Base-by-base conservation (phyloP, 768 basidiomycete genomes). In the Suillus bovinus region DNA sequence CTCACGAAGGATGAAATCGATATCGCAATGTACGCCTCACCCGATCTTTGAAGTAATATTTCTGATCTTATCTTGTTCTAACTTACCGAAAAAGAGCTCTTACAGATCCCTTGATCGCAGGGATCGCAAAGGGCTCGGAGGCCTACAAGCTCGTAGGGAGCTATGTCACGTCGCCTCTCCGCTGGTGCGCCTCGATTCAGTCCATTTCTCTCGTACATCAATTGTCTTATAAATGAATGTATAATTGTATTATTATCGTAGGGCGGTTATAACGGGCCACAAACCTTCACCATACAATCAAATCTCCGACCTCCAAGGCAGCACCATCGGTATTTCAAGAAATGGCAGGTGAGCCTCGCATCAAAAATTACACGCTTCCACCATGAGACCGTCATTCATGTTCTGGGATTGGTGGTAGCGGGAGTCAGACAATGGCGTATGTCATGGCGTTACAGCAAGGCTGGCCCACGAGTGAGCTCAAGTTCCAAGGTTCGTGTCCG, bases 371-470 rank as follows among this genome's bases (percentile, higher is more conserved):
- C 33, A 50, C 4, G 38, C 14, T 44, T 16, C 41, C 20, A 54
- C 33, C 49, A 11, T 31, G 17, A 29, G 24, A 4, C 11, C 31
- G 36, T 44, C 16, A 47, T 42, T 58, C 29, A 60, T 60, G 54
- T 46, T 13, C 10, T 10, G 29, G 29, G 5, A 31, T 20, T 17
- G 54, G 55, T 17, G 55, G 24, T 61, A 90, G 92, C 67, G 94
- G 94, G 27, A 91, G 90, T 66, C 91, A 96, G 72, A 94, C 93
- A 1, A 98, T 99, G 95, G 96, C 94, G 4, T 92, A 89, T 66
- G 94, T 97, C 29, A 92, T 97, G 91, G 93, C 93, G 5, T 77
- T 92, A 36, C 89, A 96, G 65, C 86, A 96, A 71, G 87, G 88
- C 17, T 97, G 95, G 95, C 78, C 77, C 68, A 73, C 84, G 74